A percentile compares a stretch with the other conserved stretches of the same genome.
Evolutionary conservation across 331 rosid genomes (phyloP).

Genomic region (Saraca asoca): DNA sequence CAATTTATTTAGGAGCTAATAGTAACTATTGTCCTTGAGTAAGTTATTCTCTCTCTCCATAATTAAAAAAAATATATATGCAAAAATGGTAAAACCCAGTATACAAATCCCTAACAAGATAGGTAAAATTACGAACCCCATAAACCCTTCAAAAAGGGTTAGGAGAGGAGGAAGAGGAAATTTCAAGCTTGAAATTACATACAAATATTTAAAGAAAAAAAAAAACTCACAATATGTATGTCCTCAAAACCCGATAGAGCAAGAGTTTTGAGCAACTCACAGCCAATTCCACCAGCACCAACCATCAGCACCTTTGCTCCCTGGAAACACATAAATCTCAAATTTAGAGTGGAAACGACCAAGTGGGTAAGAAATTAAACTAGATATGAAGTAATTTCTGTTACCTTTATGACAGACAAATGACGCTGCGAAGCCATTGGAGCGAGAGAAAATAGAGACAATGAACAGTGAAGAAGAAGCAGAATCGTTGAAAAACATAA

Average conservation of each 20-base stretch:
- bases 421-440: constrained; percentile 69
- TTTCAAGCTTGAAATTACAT: not conserved
- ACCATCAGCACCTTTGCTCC: constrained; percentile 95
- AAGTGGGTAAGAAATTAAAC: not conserved
- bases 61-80: constrained; percentile 1
- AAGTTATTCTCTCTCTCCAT: not conserved
- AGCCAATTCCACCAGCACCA: constrained; percentile 99
- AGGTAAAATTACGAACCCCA: not conserved
- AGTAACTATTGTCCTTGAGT: not conserved
- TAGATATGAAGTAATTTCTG: not conserved
- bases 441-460: constrained; percentile 12
- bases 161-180: not conserved
- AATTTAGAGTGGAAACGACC: not conserved
- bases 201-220: not conserved
- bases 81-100: not conserved
- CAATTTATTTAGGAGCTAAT: not conserved
- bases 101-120: constrained; percentile 36
- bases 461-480: constrained; percentile 21
- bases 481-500: constrained; percentile 29
- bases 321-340: constrained; percentile 38
- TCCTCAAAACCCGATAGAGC: constrained; percentile 95
- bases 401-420: constrained; percentile 62
- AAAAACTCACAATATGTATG: constrained; percentile 77
- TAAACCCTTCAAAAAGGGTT: not conserved
- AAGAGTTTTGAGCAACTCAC: constrained; percentile 94